phyloP scores from a whole-genome alignment of 371 early-diverging fungal genomes.

The Mortierella sp. region DNA sequence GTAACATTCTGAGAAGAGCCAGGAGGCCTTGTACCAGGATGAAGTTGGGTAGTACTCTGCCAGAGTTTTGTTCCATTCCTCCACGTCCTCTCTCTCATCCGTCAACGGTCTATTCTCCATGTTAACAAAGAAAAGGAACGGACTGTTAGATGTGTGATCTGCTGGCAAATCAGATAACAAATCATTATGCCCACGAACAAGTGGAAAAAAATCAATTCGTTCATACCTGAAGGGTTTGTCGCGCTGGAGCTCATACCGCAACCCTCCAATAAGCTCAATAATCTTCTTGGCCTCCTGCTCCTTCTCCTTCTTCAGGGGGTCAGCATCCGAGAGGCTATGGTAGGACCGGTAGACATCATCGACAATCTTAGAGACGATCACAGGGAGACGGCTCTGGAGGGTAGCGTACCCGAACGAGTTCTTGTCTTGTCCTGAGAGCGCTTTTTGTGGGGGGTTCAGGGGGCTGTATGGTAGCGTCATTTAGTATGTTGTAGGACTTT shows the following conservation, averaged over 20 bases:
- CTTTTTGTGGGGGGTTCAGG: slow-evolving; percentile 71
- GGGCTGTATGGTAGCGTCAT: slow-evolving; percentile 28
- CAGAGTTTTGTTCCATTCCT: slow-evolving; percentile 75
- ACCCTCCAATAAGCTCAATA: slow-evolving; percentile 67
- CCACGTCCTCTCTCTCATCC: slow-evolving; percentile 68
- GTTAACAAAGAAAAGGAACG: neutral
- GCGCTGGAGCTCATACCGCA: slow-evolving; percentile 79
- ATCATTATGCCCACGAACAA: neutral
- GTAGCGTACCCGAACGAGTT: slow-evolving; percentile 86
- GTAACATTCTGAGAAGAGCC: slow-evolving; percentile 88
- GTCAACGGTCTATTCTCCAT: slow-evolving; percentile 62
- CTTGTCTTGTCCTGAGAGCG: slow-evolving; percentile 73
- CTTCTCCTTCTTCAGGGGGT: slow-evolving; percentile 50
- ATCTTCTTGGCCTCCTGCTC: slow-evolving; percentile 74
- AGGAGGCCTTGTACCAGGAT: slow-evolving; percentile 82
- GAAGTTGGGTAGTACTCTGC: slow-evolving; percentile 62
- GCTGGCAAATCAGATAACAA: neutral
- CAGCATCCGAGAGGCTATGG: slow-evolving; percentile 30
- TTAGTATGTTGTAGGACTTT: neutral
- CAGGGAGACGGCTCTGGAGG: slow-evolving; percentile 83
- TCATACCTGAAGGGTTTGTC: slow-evolving; percentile 72
- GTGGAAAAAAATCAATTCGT: neutral
- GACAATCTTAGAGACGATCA: slow-evolving; percentile 84
- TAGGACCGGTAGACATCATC: slow-evolving; percentile 70
- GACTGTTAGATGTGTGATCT: neutral